Conservation (phyloP, 352 stramenopile species). For the Globisporangium okanoganense region DNA sequence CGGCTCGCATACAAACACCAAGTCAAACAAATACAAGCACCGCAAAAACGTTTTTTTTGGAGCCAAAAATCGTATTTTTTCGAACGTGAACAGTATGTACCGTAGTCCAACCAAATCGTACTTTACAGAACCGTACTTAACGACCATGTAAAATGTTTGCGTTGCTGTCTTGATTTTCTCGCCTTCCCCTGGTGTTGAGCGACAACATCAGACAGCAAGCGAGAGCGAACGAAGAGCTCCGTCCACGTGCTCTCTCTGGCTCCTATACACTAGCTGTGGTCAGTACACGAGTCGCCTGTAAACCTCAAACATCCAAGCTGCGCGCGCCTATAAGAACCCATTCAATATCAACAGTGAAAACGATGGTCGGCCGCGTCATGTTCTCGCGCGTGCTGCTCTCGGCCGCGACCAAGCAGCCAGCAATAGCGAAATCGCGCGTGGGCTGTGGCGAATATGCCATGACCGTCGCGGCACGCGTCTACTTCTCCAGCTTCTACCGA, state of each 20-base stretch:
- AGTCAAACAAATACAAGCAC: too few species aligned
- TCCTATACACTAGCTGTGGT: not conserved
- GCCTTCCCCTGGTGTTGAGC: constrained; percentile 4
- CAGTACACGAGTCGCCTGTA: not conserved
- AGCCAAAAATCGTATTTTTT: too few species aligned
- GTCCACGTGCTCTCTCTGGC: not conserved
- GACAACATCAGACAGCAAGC: not conserved
- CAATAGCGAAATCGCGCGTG: constrained; percentile 23
- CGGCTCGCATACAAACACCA: too few species aligned
- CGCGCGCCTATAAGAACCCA: not conserved
- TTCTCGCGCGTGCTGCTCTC: constrained; percentile 33
- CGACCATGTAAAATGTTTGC: not conserved
- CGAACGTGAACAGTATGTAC: not conserved
- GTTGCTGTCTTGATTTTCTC: not conserved
- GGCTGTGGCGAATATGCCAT: constrained; percentile 67
- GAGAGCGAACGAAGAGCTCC: not conserved
- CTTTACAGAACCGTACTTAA: not conserved
- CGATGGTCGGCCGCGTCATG: constrained; percentile 3
- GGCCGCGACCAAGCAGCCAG: constrained; percentile 7
- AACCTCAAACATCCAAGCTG: too few species aligned
- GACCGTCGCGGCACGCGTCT: constrained; percentile 74
- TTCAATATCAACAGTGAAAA: not conserved
- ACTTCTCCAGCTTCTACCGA: constrained; percentile 78
- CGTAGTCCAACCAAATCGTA: not conserved
- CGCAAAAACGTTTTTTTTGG: too few species aligned